These are phyloP conservation scores for Agrocybe praecox DNA, from an alignment of 768 basidiomycete genomes.

Conservation along the genomic window DNA sequence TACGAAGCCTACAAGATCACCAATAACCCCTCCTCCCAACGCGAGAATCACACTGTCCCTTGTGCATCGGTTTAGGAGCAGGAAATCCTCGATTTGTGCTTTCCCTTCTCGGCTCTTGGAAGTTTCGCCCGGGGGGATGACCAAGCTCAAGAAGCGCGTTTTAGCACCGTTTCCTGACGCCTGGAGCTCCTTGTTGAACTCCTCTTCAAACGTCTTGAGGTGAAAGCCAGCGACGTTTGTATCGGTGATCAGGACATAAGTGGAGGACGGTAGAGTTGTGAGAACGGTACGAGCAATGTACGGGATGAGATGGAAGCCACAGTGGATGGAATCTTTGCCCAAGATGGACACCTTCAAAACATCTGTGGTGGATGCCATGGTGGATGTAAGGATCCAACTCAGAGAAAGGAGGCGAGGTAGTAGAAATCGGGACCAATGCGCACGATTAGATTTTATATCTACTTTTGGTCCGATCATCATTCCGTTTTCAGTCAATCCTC, in stretches of 20 bases:
- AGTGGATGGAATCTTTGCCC: conserved; percentile 86
- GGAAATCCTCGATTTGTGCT: conserved; percentile 91
- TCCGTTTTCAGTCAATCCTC: not conserved
- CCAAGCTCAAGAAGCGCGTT: conserved; percentile 74
- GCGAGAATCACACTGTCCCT: conserved; percentile 93
- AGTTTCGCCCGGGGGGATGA: conserved; percentile 90
- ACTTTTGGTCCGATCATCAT: conserved; percentile 6
- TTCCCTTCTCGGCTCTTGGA: conserved; percentile 92
- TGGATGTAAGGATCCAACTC: not conserved
- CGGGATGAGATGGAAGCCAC: conserved; percentile 89
- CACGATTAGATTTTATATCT: conserved; percentile 6
- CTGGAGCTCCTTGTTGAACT: conserved; percentile 49
- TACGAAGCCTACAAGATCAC: conserved; percentile 95
- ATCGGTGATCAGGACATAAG: conserved; percentile 93
- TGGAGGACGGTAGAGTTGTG: conserved; percentile 69
- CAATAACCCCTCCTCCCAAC: conserved; percentile 96
- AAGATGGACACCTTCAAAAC: conserved; percentile 83
- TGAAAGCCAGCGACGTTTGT: conserved; percentile 85
- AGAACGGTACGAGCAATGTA: conserved; percentile 83
- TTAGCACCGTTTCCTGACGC: conserved; percentile 24
- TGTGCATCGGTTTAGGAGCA: conserved; percentile 86
- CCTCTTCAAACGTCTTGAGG: conserved; percentile 64
- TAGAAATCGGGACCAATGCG: not conserved
- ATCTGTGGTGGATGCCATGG: conserved; percentile 50
- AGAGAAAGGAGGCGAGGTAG: not conserved